Evolutionary conservation across 1,284 basidiomycete species (phyloP).

Genomic region (Ceratobasidium sp.): DNA sequence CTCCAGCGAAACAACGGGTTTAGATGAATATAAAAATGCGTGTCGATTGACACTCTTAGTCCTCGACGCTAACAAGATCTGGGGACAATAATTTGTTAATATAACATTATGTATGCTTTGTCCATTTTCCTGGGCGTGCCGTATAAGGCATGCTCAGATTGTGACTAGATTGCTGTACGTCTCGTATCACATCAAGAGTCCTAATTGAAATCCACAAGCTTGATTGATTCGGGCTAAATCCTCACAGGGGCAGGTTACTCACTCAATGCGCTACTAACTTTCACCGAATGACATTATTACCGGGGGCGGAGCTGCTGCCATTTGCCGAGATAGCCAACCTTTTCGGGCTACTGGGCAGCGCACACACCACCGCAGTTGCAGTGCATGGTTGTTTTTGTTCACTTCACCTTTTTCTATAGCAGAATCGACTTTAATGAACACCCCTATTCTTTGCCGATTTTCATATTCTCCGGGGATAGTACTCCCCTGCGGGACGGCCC

Average conservation of each 20-base stretch:
- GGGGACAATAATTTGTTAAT: too few relatives aligned
- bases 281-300: neutral
- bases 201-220: neutral
- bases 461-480: neutral
- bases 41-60: too few relatives aligned
- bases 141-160: neutral
- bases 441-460: constrained; percentile 26
- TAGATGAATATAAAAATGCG: too few relatives aligned
- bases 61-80: too few relatives aligned
- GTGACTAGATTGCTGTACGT: constrained; percentile 13
- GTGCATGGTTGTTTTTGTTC: too few relatives aligned
- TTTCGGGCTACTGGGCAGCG: too few relatives aligned
- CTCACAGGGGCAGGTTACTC: neutral
- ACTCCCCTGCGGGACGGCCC: constrained; percentile 5
- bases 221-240: constrained; percentile 13
- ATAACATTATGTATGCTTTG: neutral
- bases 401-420: too few relatives aligned
- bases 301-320: neutral
- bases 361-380: too few relatives aligned
- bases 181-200: constrained; percentile 26
- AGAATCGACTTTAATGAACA: neutral
- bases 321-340: too few relatives aligned
- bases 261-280: neutral
- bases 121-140: neutral
- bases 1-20: too few relatives aligned